Conservation (phyloP, 2,329 filamentous ascomycete species). For the Neurospora sp. region DNA sequence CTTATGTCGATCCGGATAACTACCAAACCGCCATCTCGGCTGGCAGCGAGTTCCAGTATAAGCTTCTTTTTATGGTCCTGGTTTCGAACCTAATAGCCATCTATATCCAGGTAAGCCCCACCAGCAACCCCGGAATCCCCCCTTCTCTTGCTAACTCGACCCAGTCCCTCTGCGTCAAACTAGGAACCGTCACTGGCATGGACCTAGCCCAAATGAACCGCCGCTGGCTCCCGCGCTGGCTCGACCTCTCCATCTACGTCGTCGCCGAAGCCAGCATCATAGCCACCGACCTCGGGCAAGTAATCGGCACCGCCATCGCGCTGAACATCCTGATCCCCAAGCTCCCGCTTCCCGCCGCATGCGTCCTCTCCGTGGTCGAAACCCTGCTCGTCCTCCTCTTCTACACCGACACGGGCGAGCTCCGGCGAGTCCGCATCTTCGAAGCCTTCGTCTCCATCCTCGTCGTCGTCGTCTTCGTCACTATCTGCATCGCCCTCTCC, state of each 20-base stretch:
- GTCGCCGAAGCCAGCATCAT: constrained; percentile 56
- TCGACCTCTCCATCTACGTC: constrained; percentile 48
- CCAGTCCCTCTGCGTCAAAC: constrained; percentile 51
- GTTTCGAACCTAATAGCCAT: constrained; percentile 59
- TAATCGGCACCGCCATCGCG: constrained; percentile 59
- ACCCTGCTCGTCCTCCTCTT: constrained; percentile 57
- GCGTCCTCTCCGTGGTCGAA: constrained; percentile 54
- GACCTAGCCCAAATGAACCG: constrained; percentile 55
- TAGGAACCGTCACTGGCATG: constrained; percentile 57
- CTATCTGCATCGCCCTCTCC: constrained; percentile 55
- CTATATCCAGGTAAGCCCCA: constrained; percentile 34
- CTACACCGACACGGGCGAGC: constrained; percentile 46
- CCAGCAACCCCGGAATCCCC: too few species aligned
- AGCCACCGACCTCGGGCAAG: constrained; percentile 55
- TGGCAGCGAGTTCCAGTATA: constrained; percentile 53
- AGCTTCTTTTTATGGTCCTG: constrained; percentile 53
- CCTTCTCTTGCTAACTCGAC: background rate
- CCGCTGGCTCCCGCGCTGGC: constrained; percentile 50
- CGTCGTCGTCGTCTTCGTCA: constrained; percentile 53
- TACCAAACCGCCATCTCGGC: constrained; percentile 33
- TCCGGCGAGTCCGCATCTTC: constrained; percentile 47
- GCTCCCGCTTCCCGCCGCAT: constrained; percentile 53
- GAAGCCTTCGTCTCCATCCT: constrained; percentile 50
- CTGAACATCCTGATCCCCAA: constrained; percentile 51
- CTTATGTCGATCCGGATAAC: constrained; percentile 22